Conservation (phyloP, 2,329 filamentous ascomycete genomes). For the Tolypocladium sp. region DNA sequence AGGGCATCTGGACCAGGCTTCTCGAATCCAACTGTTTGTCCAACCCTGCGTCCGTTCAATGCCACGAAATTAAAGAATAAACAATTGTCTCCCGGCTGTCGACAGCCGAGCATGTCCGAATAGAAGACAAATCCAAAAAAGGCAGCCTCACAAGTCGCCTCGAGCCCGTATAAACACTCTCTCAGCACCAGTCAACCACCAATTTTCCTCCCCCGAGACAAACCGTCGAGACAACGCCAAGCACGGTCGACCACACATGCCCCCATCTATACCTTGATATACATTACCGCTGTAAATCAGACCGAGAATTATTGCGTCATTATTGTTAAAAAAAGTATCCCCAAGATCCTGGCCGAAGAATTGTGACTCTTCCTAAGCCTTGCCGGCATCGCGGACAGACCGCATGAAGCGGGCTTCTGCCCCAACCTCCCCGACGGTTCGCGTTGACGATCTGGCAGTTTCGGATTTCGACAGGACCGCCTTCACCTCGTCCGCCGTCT, state of each 20-base stretch:
- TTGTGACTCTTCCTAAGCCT: conserved; percentile 11
- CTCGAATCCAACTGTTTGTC: neutral
- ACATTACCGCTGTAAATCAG: conserved; percentile 12
- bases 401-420: conserved; percentile 37
- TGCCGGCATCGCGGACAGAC: conserved; percentile 24
- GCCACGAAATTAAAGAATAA: neutral
- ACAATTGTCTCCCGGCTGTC: neutral
- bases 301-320: conserved; percentile 5
- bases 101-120: neutral
- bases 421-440: conserved; percentile 29
- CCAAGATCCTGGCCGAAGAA: neutral
- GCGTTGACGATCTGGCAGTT: conserved; percentile 17
- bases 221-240: conserved; percentile 8
- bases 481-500: conserved; percentile 33
- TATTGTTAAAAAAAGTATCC: neutral
- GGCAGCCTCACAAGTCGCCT: neutral
- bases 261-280: conserved; percentile 12
- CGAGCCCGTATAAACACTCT: neutral
- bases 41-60: neutral
- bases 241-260: neutral
- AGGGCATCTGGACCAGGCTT: neutral
- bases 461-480: conserved; percentile 23
- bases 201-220: neutral
- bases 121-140: neutral
- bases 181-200: neutral